phyloP scores from a whole-genome alignment of 2,329 filamentous ascomycete species.

The Pleomassaria siparia region DNA sequence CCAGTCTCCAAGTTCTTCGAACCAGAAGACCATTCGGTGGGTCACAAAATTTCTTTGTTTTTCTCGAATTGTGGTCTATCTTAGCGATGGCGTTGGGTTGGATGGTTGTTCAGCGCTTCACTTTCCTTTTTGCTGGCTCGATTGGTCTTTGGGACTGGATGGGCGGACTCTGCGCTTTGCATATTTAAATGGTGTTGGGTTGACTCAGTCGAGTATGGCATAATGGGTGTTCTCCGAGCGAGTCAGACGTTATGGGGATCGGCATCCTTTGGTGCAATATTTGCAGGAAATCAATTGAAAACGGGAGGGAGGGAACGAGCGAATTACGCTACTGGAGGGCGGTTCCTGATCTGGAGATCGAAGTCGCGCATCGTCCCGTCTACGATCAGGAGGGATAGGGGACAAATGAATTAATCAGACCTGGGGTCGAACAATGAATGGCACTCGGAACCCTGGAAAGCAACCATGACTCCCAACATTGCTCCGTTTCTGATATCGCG shows the following conservation, averaged over 20 bases:
- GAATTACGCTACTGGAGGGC: not conserved
- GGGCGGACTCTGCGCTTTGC: not conserved
- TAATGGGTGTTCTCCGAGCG: not conserved
- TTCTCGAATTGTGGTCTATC: not conserved
- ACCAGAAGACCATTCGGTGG: too few relatives aligned
- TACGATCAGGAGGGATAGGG: not conserved
- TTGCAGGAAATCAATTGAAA: too few relatives aligned
- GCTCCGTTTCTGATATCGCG: too few relatives aligned
- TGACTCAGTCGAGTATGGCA: not conserved
- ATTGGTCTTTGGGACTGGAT: not conserved
- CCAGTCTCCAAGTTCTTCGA: not conserved
- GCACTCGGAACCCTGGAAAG: too few relatives aligned
- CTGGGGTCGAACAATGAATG: too few relatives aligned
- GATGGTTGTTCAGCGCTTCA: not conserved
- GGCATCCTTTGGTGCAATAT: too few relatives aligned
- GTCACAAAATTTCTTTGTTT: too few relatives aligned
- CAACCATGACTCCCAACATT: too few relatives aligned
- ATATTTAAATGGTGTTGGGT: not conserved
- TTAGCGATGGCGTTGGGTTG: conserved; percentile 1
- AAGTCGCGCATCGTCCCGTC: not conserved
- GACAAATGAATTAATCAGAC: too few relatives aligned
- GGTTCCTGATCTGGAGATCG: not conserved
- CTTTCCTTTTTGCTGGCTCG: not conserved
- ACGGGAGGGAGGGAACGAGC: too few relatives aligned
- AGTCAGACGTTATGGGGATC: not conserved